These are phyloP conservation scores for Deakozyma indianensis DNA, from an alignment of 805 yeast genomes.

Conservation along the genomic window DNA sequence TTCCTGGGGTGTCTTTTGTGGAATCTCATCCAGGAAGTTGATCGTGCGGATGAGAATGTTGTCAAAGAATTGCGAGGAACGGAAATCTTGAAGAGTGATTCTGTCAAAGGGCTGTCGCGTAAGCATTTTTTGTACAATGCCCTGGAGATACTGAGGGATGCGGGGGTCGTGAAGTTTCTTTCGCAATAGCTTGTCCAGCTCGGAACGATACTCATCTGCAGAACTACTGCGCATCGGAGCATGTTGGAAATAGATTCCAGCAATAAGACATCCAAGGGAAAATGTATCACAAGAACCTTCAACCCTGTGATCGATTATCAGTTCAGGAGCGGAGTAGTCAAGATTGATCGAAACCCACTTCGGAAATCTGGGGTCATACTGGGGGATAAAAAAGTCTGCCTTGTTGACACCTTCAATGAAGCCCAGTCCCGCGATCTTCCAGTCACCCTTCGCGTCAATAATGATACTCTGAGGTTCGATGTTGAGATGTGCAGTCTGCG, in stretches of 20 bases:
- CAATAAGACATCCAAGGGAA: conserved; percentile 67
- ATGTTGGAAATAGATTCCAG: conserved; percentile 44
- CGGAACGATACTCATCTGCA: conserved; percentile 27
- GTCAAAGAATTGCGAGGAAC: conserved; percentile 63
- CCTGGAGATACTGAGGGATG: conserved; percentile 43
- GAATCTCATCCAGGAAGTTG: conserved; percentile 68
- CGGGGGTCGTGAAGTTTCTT: conserved; percentile 27
- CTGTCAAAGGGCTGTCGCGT: conserved; percentile 44
- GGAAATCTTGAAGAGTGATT: conserved; percentile 47
- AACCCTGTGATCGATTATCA: conserved; percentile 49
- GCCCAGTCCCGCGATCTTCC: conserved; percentile 80
- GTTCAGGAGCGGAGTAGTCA: conserved; percentile 75
- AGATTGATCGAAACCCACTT: conserved; percentile 52
- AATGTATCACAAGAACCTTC: conserved; percentile 67
- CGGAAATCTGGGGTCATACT: conserved; percentile 65
- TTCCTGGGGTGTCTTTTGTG: conserved; percentile 57
- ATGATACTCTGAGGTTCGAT: conserved; percentile 65
- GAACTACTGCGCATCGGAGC: conserved; percentile 27
- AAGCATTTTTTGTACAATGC: conserved; percentile 38
- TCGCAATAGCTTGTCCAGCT: conserved; percentile 19
- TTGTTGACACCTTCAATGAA: conserved; percentile 26
- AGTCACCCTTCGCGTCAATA: conserved; percentile 68
- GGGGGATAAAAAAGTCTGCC: conserved; percentile 51
- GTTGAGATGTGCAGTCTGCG: conserved; percentile 63
- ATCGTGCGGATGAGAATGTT: conserved; percentile 71